These are phyloP conservation scores for Aspergillus heteromorphus DNA, from an alignment of 495 filamentous ascomycete genomes.

Conservation along the genomic window DNA sequence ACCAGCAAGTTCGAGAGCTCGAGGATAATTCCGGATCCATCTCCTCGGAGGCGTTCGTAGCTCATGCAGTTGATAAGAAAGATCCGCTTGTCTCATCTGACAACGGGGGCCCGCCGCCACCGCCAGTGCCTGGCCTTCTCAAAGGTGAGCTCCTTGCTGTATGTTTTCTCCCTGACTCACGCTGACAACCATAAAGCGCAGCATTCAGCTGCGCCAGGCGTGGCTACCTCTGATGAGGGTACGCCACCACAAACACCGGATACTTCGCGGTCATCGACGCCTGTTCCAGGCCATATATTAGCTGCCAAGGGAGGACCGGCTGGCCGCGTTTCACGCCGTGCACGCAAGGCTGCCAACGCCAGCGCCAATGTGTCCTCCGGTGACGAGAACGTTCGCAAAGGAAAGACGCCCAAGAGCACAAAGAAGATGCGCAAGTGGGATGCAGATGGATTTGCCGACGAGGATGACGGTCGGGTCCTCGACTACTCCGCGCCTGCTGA, in stretches of 20 bases:
- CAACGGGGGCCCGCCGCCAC: slow-evolving; percentile 49
- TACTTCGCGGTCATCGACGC: slow-evolving; percentile 72
- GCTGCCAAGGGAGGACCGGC: slow-evolving; percentile 66
- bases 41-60: slow-evolving; percentile 26
- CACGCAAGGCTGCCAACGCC: slow-evolving; percentile 65
- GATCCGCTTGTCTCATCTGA: slow-evolving; percentile 42
- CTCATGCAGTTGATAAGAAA: slow-evolving; percentile 33
- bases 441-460: slow-evolving; percentile 80
- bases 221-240: slow-evolving; percentile 44
- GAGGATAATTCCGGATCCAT: slow-evolving; percentile 51
- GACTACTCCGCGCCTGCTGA: slow-evolving; percentile 75
- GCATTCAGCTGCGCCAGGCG: slow-evolving; percentile 42
- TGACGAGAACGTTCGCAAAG: slow-evolving; percentile 63
- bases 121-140: slow-evolving; percentile 50
- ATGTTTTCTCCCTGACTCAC: slow-evolving; percentile 1
- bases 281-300: slow-evolving; percentile 59
- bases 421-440: slow-evolving; percentile 93
- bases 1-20: slow-evolving; percentile 82
- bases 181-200: slow-evolving; percentile 36
- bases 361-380: slow-evolving; percentile 74
- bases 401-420: slow-evolving; percentile 51
- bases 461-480: slow-evolving; percentile 71
- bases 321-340: slow-evolving; percentile 71
- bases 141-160: slow-evolving; percentile 30
- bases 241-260: slow-evolving; percentile 68